Evolutionary conservation across 2,329 filamentous ascomycete genomes (phyloP), one percentile per base, ranked within the genome.

Genomic region (Chaetomium olivaceum): DNA sequence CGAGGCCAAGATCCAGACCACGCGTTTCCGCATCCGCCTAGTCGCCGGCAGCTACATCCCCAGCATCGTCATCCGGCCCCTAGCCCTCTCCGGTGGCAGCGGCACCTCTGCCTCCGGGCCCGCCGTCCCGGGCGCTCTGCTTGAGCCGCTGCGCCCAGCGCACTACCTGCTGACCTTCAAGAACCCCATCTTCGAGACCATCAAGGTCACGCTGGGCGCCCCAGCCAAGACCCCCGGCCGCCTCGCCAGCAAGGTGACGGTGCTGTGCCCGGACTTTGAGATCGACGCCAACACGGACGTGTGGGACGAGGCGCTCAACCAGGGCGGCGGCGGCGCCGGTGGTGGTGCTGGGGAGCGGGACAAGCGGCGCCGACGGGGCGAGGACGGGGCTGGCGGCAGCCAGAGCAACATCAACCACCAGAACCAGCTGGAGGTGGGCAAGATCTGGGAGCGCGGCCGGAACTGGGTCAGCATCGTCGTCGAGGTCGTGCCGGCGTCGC

Each of bases 391-490:
- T 66, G 14, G 36, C 12, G 36, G 80, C 74, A 52, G 75, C 72
- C 29, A 56, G 7, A 58, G 29, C 16, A 74, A 74, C n/a, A 77
- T 31, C 23, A 74, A 75, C n/a, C 77, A 79, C 50, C 82, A 80
- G 59, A 85, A 87, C 58, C 88, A 87, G 74, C 87, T 91, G 19
- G 93, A 96, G 77, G 91, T 91, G 0, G 95, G 94, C 61, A 98
- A 98, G 78, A 89, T 98, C n/a, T 99, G 92, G 91, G 93, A 97
- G 69, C 87, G 89, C 62, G 94, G 93, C 0, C 84, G 93, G 43
- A 99, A 98, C 76, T 97, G 93, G 91, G 95, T 95, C 19, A 95
- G 89, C 70, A 92, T 99, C 12, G 91, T 97, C 23, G 83, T 99
- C 29, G 95, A 99, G 76, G 90, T 99, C 16, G 86, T 97, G 0